A percentile compares a stretch with the other conserved stretches of the same genome.
phyloP scores from a whole-genome alignment of 306 rosid genomes.

The Luffa aegyptiaca region DNA sequence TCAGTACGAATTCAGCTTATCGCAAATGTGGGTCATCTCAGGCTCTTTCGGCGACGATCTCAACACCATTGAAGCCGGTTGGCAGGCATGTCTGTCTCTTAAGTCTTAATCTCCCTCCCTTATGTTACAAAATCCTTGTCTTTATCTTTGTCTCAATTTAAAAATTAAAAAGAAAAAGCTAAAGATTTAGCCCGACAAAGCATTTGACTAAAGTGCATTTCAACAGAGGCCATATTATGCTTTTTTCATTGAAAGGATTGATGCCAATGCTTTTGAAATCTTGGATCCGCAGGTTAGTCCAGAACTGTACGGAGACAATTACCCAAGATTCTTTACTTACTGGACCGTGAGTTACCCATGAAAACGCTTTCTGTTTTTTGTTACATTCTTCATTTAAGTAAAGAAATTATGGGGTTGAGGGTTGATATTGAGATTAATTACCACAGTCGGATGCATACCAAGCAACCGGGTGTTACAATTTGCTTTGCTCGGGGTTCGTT shows the following conservation, averaged over 20 bases:
- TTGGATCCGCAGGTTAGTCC: slow-evolving; percentile 14
- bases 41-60: slow-evolving; percentile 95
- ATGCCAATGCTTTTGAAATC: background rate
- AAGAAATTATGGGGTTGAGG: background rate
- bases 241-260: background rate
- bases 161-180: background rate
- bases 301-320: slow-evolving; percentile 19
- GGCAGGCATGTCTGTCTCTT: slow-evolving; percentile 51
- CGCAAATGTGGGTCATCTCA: slow-evolving; percentile 97
- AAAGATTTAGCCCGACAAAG: background rate
- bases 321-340: slow-evolving; percentile 19
- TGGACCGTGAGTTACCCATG: slow-evolving; percentile 9
- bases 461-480: slow-evolving; percentile 19
- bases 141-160: background rate
- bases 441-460: slow-evolving; percentile 16
- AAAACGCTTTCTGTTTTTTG: background rate
- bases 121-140: background rate
- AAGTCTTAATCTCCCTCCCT: background rate
- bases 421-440: background rate
- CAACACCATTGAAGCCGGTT: slow-evolving; percentile 97
- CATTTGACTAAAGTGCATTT: background rate
- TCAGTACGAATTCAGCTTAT: slow-evolving; percentile 91
- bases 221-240: background rate
- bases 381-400: background rate
- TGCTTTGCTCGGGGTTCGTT: slow-evolving; percentile 17